These are phyloP conservation scores for Fusarium gaditjirri DNA, from an alignment of 2,329 filamentous ascomycete genomes.

Conservation along the genomic window DNA sequence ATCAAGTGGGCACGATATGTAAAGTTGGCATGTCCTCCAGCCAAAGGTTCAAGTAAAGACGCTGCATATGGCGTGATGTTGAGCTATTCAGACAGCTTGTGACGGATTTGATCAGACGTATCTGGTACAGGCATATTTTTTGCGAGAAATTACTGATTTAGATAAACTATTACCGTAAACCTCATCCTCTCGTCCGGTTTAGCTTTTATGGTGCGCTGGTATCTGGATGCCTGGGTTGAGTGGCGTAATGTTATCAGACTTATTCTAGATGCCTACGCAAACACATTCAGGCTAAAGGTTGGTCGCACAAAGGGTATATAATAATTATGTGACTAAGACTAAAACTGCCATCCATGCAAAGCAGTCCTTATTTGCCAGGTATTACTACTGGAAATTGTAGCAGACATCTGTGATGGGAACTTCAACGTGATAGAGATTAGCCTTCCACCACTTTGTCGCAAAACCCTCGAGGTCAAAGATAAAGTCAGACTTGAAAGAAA, in stretches of 20 bases:
- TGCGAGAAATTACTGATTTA: fast-evolving
- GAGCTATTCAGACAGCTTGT: neutral
- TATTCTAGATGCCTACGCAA: neutral
- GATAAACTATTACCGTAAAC: fast-evolving
- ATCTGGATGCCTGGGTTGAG: neutral
- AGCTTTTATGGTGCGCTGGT: neutral
- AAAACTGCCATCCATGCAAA: neutral
- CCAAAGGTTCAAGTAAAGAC: neutral
- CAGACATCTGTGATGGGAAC: conserved; percentile 8
- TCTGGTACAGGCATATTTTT: neutral
- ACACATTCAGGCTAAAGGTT: neutral
- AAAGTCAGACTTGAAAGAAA: conserved; percentile 16
- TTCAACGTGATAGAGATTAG: conserved; percentile 12
- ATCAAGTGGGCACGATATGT: neutral
- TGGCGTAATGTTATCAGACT: neutral
- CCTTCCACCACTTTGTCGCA: conserved; percentile 16
- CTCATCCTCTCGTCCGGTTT: fast-evolving
- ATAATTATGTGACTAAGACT: neutral
- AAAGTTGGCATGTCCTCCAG: conserved; percentile 3
- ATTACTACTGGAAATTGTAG: neutral
- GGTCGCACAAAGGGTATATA: neutral
- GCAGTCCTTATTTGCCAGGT: neutral
- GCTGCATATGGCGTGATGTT: neutral
- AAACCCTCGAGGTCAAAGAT: conserved; percentile 15
- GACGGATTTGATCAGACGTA: neutral